Conservation (phyloP, 768 basidiomycete genomes). For the Exsudoporus frostii region DNA sequence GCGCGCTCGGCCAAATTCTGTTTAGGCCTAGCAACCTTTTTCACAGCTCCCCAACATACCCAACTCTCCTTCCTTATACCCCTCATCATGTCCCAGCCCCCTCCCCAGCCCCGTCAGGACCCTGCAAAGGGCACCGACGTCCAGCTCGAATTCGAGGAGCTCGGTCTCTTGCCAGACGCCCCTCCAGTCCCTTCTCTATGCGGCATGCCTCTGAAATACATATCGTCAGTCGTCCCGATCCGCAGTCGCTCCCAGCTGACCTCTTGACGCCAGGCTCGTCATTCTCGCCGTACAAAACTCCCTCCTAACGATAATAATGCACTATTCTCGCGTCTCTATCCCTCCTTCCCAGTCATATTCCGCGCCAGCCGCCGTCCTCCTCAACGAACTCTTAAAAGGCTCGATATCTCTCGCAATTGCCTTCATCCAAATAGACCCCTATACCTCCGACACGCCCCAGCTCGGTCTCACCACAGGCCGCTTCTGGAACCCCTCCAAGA, state of each 20-base stretch:
- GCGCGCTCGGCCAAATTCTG: background rate
- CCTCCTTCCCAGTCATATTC: slow-evolving; percentile 78
- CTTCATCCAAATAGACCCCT: slow-evolving; percentile 54
- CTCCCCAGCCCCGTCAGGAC: slow-evolving; percentile 14
- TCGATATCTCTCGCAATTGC: slow-evolving; percentile 84
- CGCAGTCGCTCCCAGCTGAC: slow-evolving; percentile 4
- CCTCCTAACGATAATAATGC: slow-evolving; percentile 88
- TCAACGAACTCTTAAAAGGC: slow-evolving; percentile 93
- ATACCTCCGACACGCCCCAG: slow-evolving; percentile 30
- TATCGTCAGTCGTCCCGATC: slow-evolving; percentile 54
- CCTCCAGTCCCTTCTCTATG: slow-evolving; percentile 52
- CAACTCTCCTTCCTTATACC: slow-evolving; percentile 22
- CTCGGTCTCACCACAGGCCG: slow-evolving; percentile 31
- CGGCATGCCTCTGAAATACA: slow-evolving; percentile 75
- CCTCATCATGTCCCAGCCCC: slow-evolving; percentile 24
- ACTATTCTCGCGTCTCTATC: slow-evolving; percentile 86
- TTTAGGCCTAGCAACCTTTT: background rate
- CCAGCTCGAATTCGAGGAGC: slow-evolving; percentile 45
- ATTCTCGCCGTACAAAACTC: slow-evolving; percentile 94
- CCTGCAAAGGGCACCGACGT: slow-evolving; percentile 30
- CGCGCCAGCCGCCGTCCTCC: slow-evolving; percentile 89
- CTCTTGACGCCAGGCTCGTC: slow-evolving; percentile 49
- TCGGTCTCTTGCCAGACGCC: slow-evolving; percentile 39
- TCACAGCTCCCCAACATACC: slow-evolving; percentile 6
- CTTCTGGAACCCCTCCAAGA: slow-evolving; percentile 35